Conservation (phyloP, 352 stramenopile genomes). For the Pythium dissotocum region DNA sequence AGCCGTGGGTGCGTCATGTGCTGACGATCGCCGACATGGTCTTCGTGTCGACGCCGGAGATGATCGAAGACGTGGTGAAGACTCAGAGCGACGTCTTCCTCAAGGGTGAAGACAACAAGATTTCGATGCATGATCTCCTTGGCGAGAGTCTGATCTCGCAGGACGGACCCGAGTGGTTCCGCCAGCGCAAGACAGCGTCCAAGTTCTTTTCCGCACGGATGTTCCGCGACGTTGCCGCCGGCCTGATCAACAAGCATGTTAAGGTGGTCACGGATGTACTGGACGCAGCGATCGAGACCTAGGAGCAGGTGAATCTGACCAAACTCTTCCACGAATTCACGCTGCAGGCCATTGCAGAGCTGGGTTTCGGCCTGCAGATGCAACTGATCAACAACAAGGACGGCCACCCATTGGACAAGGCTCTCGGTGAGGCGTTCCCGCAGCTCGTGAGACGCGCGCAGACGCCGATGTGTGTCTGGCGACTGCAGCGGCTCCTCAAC, state of each 20-base stretch:
- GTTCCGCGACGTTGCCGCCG: slow-evolving; percentile 10
- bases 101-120: slow-evolving; percentile 14
- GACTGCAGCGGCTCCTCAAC: slow-evolving; percentile 17
- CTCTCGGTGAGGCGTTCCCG: slow-evolving; percentile 6
- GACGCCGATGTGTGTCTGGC: slow-evolving; percentile 22
- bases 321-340: slow-evolving; percentile 28
- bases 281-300: neutral
- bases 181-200: slow-evolving; percentile 21
- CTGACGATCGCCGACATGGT: slow-evolving; percentile 22
- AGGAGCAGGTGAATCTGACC: slow-evolving; percentile 18
- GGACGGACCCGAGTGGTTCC: slow-evolving; percentile 21
- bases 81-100: slow-evolving; percentile 22
- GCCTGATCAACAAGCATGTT: slow-evolving; percentile 22
- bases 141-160: slow-evolving; percentile 22
- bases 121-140: slow-evolving; percentile 17
- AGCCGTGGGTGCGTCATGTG: slow-evolving; percentile 14
- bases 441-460: slow-evolving; percentile 19
- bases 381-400: slow-evolving; percentile 12
- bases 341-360: slow-evolving; percentile 30
- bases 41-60: slow-evolving; percentile 16
- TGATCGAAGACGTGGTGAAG: slow-evolving; percentile 24
- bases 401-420: slow-evolving; percentile 15
- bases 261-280: slow-evolving; percentile 6
- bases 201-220: slow-evolving; percentile 21
- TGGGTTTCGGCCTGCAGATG: slow-evolving; percentile 29